These are phyloP conservation scores for Aspergillus tanneri DNA, from an alignment of 2,329 filamentous ascomycete species.

Conservation along the genomic window DNA sequence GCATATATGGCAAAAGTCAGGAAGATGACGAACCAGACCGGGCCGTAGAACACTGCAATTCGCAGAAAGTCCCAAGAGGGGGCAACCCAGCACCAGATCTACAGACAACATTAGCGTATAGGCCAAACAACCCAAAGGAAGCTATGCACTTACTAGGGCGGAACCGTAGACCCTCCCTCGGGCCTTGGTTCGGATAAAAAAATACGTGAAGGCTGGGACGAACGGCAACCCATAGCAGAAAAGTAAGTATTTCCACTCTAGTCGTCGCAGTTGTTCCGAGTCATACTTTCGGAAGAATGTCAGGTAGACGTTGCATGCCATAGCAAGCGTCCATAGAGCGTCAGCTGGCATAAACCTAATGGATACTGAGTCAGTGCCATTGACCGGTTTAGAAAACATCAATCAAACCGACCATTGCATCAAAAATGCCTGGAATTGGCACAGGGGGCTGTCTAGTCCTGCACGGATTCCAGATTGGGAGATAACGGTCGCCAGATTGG, in stretches of 20 bases:
- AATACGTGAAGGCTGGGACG: conserved; percentile 64
- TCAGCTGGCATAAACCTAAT: conserved; percentile 74
- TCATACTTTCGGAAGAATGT: conserved; percentile 76
- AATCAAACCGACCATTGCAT: conserved; percentile 71
- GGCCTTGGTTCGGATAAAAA: conserved; percentile 59
- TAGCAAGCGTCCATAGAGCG: conserved; percentile 73
- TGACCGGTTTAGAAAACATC: background rate
- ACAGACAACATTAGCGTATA: background rate
- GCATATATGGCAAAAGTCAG: conserved; percentile 43
- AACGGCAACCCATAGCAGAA: conserved; percentile 73
- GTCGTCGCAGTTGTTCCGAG: conserved; percentile 59
- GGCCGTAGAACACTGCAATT: conserved; percentile 68
- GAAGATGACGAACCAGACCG: conserved; percentile 44
- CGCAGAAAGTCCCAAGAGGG: conserved; percentile 68
- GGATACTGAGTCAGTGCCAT: background rate
- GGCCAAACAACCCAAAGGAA: background rate
- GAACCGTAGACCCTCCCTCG: conserved; percentile 68
- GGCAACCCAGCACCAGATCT: conserved; percentile 79
- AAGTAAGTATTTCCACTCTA: conserved; percentile 70
- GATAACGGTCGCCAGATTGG: conserved; percentile 74
- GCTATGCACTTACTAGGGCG: conserved; percentile 53
- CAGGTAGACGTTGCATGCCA: conserved; percentile 80
- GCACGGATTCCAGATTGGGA: conserved; percentile 59
- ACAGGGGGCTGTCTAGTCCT: conserved; percentile 57
- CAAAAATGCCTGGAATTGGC: conserved; percentile 73